Evolutionary conservation across 768 basidiomycete genomes (phyloP), one percentile per base, ranked within the genome.

Genomic region (Phaffia tasmanica): DNA sequence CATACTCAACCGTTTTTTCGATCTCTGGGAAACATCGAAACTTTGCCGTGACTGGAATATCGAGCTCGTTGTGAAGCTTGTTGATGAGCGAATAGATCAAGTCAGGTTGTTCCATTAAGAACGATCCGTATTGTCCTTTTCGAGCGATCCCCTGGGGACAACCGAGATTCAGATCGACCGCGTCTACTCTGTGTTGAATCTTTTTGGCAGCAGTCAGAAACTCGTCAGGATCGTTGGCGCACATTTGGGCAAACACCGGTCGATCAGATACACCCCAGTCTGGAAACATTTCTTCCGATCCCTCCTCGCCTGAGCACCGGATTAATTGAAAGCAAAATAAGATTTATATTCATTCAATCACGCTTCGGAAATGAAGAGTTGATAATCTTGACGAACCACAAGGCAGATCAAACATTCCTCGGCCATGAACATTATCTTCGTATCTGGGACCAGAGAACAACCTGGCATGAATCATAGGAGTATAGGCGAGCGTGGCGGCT

Each of bases 401-500:
- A 1, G 42, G 50, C 14, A 63, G 49, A 27, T 63, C 54, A 49
- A 63, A 63, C 27, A 53, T n/a, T 2, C 35, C 50, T 16, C 53
- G 48, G 15, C 50, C 62, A n/a, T 63, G 51, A 18, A 63, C 62
- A 29, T 63, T 61, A 23, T 61, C 59, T 49, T 61, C 46, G 15
- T 61, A 53, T 54, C 46, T 55, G 1, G 79, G 78, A 70, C 69
- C 63, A 15, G 69, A 53, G 56, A 76, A 74, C 27, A 74, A 65
- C 79, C 88, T 91, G 68, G 92, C 89, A 70, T 94, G 89, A 72
- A 99, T 95, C 95, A 99, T 99, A 21, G 95, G 95, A 0, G 93
- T 92, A 74, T 95, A 98, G n/a, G 84, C 82, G 25, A 97, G 81
- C 84, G 92, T 72, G 15, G 69, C 73, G 7, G 72, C 74, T 55